A percentile compares a stretch with the other conserved stretches of the same genome.
Conservation (phyloP, 1,139 yeast species). For the Cylindricascospora bacillispora region DNA sequence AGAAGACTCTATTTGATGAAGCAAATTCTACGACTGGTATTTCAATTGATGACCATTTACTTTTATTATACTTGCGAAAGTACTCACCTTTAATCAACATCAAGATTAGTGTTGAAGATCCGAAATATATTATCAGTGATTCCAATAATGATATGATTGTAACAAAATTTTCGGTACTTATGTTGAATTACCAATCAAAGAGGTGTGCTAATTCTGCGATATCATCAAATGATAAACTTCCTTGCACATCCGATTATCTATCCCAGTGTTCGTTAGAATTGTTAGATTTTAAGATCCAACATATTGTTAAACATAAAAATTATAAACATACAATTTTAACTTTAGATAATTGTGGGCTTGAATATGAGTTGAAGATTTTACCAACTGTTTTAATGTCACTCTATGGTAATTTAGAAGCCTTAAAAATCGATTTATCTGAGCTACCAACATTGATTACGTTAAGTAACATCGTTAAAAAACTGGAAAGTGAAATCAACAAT, state of each 20-base stretch:
- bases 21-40: conserved; percentile 2
- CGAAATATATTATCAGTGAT: conserved; percentile 19
- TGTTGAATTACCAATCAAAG: conserved; percentile 14
- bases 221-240: too few relatives aligned
- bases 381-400: conserved; percentile 15
- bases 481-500: conserved; percentile 15
- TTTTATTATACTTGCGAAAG: conserved; percentile 15
- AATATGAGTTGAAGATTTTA: conserved; percentile 14
- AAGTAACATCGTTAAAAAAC: conserved; percentile 18
- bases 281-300: conserved; percentile 13
- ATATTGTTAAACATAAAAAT: conserved; percentile 8
- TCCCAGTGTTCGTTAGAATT: conserved; percentile 17
- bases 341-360: conserved; percentile 10
- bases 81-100: conserved; percentile 20
- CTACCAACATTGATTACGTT: conserved; percentile 27
- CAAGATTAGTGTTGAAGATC: conserved; percentile 25
- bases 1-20: conserved; percentile 6
- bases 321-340: conserved; percentile 14
- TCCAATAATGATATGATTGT: conserved; percentile 12
- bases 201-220: conserved; percentile 8
- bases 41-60: conserved; percentile 7
- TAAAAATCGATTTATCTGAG: conserved; percentile 22
- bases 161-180: conserved; percentile 13
- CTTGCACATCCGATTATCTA: too few relatives aligned
- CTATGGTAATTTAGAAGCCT: conserved; percentile 10